Evolutionary conservation across 2,329 filamentous ascomycete genomes (phyloP).

Genomic region (Fusarium praegraminearum): DNA sequence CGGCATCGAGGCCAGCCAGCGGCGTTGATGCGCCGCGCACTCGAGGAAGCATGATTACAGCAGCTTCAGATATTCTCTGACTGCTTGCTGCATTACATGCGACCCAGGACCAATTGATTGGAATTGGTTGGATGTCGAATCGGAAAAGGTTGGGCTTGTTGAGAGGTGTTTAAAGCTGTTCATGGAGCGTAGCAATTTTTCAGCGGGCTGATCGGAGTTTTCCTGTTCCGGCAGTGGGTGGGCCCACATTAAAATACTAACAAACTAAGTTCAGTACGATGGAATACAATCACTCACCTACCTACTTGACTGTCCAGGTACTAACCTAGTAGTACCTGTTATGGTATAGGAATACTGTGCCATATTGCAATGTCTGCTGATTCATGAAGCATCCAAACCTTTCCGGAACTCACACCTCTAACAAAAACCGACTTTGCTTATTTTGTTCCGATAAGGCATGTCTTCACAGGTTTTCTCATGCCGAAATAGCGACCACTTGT

Average conservation of each 20-base stretch:
- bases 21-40: constrained; percentile 48
- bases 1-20: constrained; percentile 50
- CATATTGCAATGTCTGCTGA: too few relatives aligned
- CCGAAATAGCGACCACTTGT: not conserved
- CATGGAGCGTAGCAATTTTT: constrained; percentile 42
- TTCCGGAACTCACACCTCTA: too few relatives aligned
- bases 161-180: constrained; percentile 23
- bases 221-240: constrained; percentile 12
- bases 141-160: constrained; percentile 22
- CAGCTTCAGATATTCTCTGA: constrained; percentile 35
- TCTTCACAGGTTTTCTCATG: not conserved
- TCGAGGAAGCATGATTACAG: constrained; percentile 51
- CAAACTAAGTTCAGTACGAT: too few relatives aligned
- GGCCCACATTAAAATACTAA: not conserved
- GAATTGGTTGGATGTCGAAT: constrained; percentile 41
- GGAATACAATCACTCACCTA: too few relatives aligned
- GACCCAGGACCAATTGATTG: constrained; percentile 43
- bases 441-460: not conserved
- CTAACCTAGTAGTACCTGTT: too few relatives aligned
- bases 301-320: too few relatives aligned
- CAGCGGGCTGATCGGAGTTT: constrained; percentile 26
- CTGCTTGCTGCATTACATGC: constrained; percentile 43
- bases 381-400: too few relatives aligned
- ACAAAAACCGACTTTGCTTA: too few relatives aligned
- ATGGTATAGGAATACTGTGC: too few relatives aligned